Evolutionary conservation across 208 protist species (phyloP).

Genomic region (Wallacemonas collosoma): DNA sequence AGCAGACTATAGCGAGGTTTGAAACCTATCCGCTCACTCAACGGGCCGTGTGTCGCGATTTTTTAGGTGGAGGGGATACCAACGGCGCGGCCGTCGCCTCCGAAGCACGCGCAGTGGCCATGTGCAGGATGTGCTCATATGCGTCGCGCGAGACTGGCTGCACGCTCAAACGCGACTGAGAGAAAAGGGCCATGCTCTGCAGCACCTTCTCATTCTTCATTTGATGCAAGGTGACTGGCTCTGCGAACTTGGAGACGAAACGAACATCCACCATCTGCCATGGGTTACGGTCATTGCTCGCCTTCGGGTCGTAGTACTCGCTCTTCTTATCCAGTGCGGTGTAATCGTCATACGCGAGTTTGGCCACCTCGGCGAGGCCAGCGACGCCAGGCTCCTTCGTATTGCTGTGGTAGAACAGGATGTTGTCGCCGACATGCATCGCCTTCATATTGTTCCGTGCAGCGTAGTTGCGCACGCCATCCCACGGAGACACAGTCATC

Average conservation of each 20-base stretch:
- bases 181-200: constrained; percentile 72
- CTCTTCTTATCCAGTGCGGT: constrained; percentile 76
- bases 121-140: constrained; percentile 61
- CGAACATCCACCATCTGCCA: constrained; percentile 87
- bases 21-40: too few species aligned
- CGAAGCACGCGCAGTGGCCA: constrained; percentile 17
- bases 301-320: constrained; percentile 75
- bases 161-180: constrained; percentile 69
- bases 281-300: constrained; percentile 64
- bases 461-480: constrained; percentile 87
- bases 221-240: constrained; percentile 47
- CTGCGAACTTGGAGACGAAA: constrained; percentile 72
- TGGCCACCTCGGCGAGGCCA: constrained; percentile 66
- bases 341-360: constrained; percentile 66
- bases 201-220: constrained; percentile 61
- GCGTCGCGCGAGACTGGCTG: constrained; percentile 61
- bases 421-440: constrained; percentile 75
- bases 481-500: constrained; percentile 64
- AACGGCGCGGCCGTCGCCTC: too few species aligned
- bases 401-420: constrained; percentile 91
- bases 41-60: too few species aligned
- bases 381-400: constrained; percentile 74
- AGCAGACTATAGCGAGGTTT: too few species aligned
- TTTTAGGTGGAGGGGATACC: too few species aligned
- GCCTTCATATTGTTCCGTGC: constrained; percentile 84